Percentiles rank a stretch among this genome's conserved stretches.
phyloP scores from a whole-genome alignment of 352 stramenopile species.

The Bremia lactucae region DNA sequence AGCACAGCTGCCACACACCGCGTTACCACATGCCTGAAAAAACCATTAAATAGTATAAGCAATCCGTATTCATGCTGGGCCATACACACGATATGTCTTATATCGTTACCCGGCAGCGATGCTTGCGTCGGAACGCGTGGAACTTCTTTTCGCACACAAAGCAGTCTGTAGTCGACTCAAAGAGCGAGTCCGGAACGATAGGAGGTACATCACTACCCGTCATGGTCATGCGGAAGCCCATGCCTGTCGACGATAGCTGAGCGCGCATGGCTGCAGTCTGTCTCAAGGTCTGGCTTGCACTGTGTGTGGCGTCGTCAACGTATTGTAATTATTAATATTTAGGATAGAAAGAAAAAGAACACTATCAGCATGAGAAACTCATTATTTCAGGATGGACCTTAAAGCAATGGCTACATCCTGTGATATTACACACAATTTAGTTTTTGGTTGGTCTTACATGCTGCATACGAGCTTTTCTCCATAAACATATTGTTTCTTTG shows the following conservation, averaged over 20 bases:
- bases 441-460: too few species aligned
- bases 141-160: conserved; percentile 80
- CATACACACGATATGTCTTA: not conserved
- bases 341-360: too few species aligned
- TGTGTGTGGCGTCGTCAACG: too few species aligned
- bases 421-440: too few species aligned
- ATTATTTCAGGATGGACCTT: too few species aligned
- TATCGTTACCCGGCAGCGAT: conserved; percentile 56
- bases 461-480: too few species aligned
- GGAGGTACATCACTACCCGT: conserved; percentile 6
- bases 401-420: too few species aligned
- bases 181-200: conserved; percentile 33
- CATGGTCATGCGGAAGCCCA: conserved; percentile 19
- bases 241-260: conserved; percentile 9
- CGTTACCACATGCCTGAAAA: conserved; percentile 60
- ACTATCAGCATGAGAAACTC: too few species aligned
- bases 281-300: conserved; percentile 1
- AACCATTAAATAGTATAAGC: not conserved
- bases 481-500: too few species aligned
- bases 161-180: conserved; percentile 55
- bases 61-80: not conserved
- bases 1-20: conserved; percentile 63
- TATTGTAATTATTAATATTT: too few species aligned
- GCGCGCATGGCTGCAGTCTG: conserved; percentile 10
- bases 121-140: conserved; percentile 75